Evolutionary conservation across 495 filamentous ascomycete genomes (phyloP), one percentile per base, ranked within the genome.

Genomic region (Melanomma pulvis-pyrius): DNA sequence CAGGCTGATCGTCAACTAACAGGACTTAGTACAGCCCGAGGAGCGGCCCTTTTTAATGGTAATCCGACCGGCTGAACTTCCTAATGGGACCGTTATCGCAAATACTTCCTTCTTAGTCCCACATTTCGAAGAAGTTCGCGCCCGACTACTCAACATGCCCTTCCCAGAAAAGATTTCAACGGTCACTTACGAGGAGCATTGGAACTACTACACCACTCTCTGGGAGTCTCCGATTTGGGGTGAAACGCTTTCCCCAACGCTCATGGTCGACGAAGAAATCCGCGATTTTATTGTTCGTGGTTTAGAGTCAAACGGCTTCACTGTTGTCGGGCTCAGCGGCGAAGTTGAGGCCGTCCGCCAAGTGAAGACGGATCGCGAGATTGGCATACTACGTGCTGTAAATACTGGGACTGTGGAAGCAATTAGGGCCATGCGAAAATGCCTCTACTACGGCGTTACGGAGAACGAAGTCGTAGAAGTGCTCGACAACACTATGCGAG

Each of bases 181-280:
- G 15, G 73, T 85, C 17, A 75, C 74, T 0, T 85, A 82, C 79
- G 82, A 84, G 70, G 83, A 86, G 61, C 83, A 85, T 57, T 85
- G 82, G 83, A 76, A 84, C 69, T 82, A 82, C 6, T 86, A 84
- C 62, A 53, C 55, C 0, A 84, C 81, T 0, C 67, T 85, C 12
- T 69, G 74, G 13, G 50, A 77, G 22, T 34, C 52, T 11, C 41
- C 53, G 29, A 56, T 67, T 11, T 67, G 63, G 46, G 36, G 44
- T 17, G 34, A 63, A 44, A 36, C 28, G 32, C 47, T 63, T 17
- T 47, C 59, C 51, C 78, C 79, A 22, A 81, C 70, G 29, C 58
- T 84, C 29, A 83, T 85, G 79, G 78, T 85, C 6, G 83, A 86
- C 58, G 84, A 85, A 58, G 82, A 86, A 65, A 81, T 84, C 75